Conservation (phyloP, 345 rosid genomes). For the Populus ilicifolia region DNA sequence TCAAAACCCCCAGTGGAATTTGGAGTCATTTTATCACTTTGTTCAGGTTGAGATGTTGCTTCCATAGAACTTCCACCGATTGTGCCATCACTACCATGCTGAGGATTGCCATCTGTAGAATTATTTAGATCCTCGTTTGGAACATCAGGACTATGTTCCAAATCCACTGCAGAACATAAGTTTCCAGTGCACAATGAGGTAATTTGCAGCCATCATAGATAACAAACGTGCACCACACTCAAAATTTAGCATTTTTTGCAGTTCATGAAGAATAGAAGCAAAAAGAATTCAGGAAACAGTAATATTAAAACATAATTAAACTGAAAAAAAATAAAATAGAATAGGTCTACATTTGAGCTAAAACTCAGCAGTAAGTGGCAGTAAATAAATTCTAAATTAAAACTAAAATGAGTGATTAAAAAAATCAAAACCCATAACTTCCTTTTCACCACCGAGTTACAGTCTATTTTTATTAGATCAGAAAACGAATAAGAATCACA, state of each 20-base stretch:
- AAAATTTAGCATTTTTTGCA: not conserved
- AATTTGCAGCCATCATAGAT: not conserved
- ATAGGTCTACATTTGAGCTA: not conserved
- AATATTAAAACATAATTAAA: too few species aligned
- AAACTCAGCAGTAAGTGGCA: not conserved
- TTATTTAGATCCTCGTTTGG: not conserved
- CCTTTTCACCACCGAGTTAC: too few species aligned
- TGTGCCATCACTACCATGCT: not conserved
- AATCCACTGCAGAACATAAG: slow-evolving; percentile 12
- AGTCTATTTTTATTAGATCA: too few species aligned
- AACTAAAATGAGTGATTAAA: too few species aligned
- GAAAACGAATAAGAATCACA: too few species aligned
- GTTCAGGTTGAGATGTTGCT: slow-evolving; percentile 5
- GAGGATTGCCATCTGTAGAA: slow-evolving; percentile 6
- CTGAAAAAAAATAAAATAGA: not conserved
- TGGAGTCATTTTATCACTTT: too few species aligned
- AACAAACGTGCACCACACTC: not conserved
- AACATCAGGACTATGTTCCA: not conserved
- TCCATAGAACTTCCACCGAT: slow-evolving; percentile 6
- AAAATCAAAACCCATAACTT: too few species aligned
- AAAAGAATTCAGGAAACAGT: not conserved
- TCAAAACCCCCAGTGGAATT: too few species aligned
- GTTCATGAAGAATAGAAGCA: not conserved
- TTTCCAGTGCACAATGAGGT: not conserved
- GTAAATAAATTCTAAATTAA: too few species aligned